Evolutionary conservation across 169 alveolate species (phyloP), one percentile per base, ranked within the genome.

Genomic region (Cryptosporidium ryanae): DNA sequence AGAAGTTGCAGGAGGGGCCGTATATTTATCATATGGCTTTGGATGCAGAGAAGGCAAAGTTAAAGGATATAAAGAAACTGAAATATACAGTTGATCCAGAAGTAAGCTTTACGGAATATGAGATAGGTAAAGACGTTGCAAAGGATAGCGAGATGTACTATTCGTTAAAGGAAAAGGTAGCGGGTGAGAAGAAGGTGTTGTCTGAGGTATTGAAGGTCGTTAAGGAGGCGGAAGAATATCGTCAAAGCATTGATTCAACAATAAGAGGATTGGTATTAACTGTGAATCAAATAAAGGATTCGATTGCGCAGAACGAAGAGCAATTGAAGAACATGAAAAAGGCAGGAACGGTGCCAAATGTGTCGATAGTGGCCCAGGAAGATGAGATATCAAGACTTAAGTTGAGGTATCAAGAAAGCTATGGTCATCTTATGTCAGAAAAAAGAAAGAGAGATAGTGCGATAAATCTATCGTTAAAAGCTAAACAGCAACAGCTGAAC

Each of bases 401-500:
- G 18, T 38, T 76, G 21, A 76, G 59, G 23, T 55, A 76, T 12
- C 87, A 76, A 48, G 87, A 76, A 59, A 48, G 57, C 38, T 76
- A 76, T 32, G 87, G 87, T 6, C 59, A 76, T n/a, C 48, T 76
- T 4, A 76, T 76, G 87, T 57, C 87, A 0, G 87, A 76, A 43
- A 76, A 76, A 34, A 76, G 87, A 31, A 76, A 76, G 31, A 76
- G 87, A 44, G 76, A 76, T 2, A 43, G 64, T 59, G 87, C 87
- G 6, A 61, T 76, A 13, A 63, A 76, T 38, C 59, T 76, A 15
- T 25, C 34, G 1, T 27, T 76, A 15, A 76, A 76, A 63, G 68
- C 87, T 5, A 76, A 44, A 25, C 64, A 76, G 8, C 87, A 76
- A 48, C 64, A 59, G 21, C 59, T 76, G 10, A 59, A 76, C 49